Percentiles rank a stretch among this genome's conserved stretches.
These are phyloP conservation scores for Termitomyces sp. DNA, from an alignment of 768 basidiomycete genomes.

Conservation along the genomic window DNA sequence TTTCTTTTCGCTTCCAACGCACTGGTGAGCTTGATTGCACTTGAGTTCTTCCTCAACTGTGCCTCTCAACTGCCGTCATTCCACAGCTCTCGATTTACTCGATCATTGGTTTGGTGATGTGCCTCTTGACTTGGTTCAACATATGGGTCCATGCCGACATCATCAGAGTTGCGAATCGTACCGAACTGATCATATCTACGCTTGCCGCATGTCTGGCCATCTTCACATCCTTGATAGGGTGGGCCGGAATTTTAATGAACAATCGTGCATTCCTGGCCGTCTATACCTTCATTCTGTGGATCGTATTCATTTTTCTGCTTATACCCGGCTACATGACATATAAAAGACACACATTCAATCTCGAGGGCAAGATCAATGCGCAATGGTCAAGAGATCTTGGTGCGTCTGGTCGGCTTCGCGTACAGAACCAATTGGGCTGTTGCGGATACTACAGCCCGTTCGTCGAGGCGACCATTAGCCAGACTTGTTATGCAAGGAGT, in stretches of 20 bases:
- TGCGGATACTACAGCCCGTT: constrained; percentile 82
- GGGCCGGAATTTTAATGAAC: constrained; percentile 80
- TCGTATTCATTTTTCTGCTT: constrained; percentile 67
- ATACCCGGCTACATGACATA: constrained; percentile 78
- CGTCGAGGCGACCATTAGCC: constrained; percentile 72
- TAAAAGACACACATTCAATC: constrained; percentile 71
- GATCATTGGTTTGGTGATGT: constrained; percentile 57
- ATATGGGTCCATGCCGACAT: constrained; percentile 68
- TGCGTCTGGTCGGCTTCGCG: constrained; percentile 54
- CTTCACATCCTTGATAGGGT: constrained; percentile 69
- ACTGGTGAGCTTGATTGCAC: constrained; percentile 25
- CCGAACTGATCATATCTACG: constrained; percentile 71
- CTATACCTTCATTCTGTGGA: constrained; percentile 77
- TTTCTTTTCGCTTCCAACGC: constrained; percentile 60
- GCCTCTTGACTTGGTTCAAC: constrained; percentile 76
- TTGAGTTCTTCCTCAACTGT: not conserved
- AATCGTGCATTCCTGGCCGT: constrained; percentile 79
- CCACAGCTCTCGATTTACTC: constrained; percentile 53
- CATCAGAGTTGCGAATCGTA: constrained; percentile 63
- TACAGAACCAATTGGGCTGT: constrained; percentile 75
- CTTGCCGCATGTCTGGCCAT: constrained; percentile 57
- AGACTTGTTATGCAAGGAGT: constrained; percentile 72
- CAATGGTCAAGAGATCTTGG: constrained; percentile 72
- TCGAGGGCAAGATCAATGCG: constrained; percentile 76
- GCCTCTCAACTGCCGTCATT: constrained; percentile 1